Evolutionary conservation across 2,329 filamentous ascomycete species (phyloP).

Genomic region (Pseudogymnoascus destructans): DNA sequence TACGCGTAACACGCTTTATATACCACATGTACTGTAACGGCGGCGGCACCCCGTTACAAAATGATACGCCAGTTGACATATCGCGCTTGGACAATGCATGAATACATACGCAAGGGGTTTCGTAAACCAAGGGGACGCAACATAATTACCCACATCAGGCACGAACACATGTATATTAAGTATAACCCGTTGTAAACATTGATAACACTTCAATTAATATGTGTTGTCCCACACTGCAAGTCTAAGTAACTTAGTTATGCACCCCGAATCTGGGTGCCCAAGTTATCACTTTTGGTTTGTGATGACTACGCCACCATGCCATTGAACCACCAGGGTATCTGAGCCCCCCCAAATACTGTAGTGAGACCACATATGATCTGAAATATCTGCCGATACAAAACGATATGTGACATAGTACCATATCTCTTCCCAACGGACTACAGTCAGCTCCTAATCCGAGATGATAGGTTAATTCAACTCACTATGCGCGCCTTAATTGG

Average conservation of each 20-base stretch:
- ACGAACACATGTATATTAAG: background rate
- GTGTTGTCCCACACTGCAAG: background rate
- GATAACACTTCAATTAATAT: background rate
- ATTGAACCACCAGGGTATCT: background rate
- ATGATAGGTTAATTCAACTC: background rate
- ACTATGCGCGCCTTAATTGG: background rate
- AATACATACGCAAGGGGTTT: background rate
- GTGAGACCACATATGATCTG: background rate
- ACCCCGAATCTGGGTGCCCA: background rate
- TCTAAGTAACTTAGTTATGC: too few relatives aligned
- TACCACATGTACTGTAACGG: too few relatives aligned
- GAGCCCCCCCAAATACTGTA: background rate
- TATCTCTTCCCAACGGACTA: background rate
- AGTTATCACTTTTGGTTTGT: background rate
- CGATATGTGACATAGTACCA: background rate
- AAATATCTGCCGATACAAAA: background rate
- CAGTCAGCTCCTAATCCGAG: background rate
- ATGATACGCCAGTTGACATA: too few relatives aligned
- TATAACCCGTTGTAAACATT: background rate
- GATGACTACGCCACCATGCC: background rate
- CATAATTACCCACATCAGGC: background rate
- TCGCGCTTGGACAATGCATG: background rate
- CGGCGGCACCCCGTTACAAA: too few relatives aligned
- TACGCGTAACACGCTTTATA: too few relatives aligned
- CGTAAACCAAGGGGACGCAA: background rate